Conservation (phyloP, 345 rosid genomes). For the Gossypium thurberi region DNA sequence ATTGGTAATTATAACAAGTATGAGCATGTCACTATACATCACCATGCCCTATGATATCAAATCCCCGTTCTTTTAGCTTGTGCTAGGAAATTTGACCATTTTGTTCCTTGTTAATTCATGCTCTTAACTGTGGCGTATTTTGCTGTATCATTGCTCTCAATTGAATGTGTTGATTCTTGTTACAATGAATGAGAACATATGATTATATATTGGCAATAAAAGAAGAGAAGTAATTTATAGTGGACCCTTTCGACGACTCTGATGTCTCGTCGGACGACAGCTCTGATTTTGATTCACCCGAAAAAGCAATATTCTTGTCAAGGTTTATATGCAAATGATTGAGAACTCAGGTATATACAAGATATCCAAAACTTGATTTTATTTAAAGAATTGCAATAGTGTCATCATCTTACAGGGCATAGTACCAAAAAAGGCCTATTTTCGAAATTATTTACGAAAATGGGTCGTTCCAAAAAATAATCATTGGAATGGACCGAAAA, state of each 20-base stretch:
- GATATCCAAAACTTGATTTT: background rate
- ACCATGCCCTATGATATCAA: background rate
- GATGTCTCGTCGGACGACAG: conserved; percentile 71
- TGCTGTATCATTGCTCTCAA: background rate
- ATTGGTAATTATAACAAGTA: background rate
- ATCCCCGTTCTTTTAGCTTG: background rate
- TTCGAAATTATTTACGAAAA: too few species aligned
- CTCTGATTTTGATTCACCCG: conserved; percentile 72
- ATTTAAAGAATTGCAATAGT: background rate
- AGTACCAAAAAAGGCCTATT: too few species aligned
- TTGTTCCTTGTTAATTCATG: too few species aligned
- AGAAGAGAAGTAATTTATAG: conserved; percentile 64
- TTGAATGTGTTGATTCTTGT: background rate
- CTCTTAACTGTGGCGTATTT: too few species aligned
- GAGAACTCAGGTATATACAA: conserved; percentile 41
- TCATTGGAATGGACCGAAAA: too few species aligned
- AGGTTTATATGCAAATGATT: conserved; percentile 55
- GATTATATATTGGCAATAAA: conserved; percentile 92
- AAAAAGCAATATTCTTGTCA: conserved; percentile 53
- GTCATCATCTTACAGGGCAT: background rate
- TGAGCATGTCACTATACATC: background rate
- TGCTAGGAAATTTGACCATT: background rate
- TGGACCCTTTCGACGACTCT: conserved; percentile 63
- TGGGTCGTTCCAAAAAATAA: too few species aligned
- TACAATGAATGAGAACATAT: conserved; percentile 92